Conservation (phyloP, 495 filamentous ascomycete species). For the Penicillium silybi region DNA sequence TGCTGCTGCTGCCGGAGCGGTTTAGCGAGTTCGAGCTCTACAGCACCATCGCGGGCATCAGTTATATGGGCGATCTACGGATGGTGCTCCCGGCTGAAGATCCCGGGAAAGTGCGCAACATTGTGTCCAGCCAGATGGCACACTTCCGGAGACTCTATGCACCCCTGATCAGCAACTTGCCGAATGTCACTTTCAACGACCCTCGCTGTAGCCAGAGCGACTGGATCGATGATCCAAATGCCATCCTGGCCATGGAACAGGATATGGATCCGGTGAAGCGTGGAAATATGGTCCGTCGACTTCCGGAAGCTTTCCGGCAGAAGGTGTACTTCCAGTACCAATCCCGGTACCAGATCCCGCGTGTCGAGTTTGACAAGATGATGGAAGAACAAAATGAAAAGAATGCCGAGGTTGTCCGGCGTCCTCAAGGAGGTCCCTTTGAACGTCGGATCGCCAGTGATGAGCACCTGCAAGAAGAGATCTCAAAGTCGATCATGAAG, state of each 20-base stretch:
- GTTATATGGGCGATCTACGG: slow-evolving; percentile 89
- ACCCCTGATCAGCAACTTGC: slow-evolving; percentile 82
- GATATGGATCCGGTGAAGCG: slow-evolving; percentile 88
- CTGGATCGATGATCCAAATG: slow-evolving; percentile 63
- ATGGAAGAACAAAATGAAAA: slow-evolving; percentile 64
- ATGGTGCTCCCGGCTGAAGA: slow-evolving; percentile 88
- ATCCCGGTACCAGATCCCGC: slow-evolving; percentile 80
- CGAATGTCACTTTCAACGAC: slow-evolving; percentile 81
- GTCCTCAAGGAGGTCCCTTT: slow-evolving; percentile 75
- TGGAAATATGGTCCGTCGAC: slow-evolving; percentile 91
- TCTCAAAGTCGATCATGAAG: slow-evolving; percentile 70
- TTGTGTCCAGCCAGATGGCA: slow-evolving; percentile 82
- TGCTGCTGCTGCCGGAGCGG: slow-evolving; percentile 73
- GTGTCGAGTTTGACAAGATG: slow-evolving; percentile 79
- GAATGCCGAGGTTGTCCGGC: slow-evolving; percentile 62
- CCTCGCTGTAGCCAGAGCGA: slow-evolving; percentile 53
- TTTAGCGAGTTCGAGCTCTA: slow-evolving; percentile 91
- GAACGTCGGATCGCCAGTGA: slow-evolving; percentile 79
- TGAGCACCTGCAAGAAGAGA: slow-evolving; percentile 58
- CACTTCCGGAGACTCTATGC: slow-evolving; percentile 89
- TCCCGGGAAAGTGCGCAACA: slow-evolving; percentile 88
- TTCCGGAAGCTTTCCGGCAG: slow-evolving; percentile 82
- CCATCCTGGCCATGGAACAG: slow-evolving; percentile 63
- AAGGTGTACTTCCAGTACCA: slow-evolving; percentile 94
- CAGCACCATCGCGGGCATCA: slow-evolving; percentile 82